These are phyloP conservation scores for Hygrophorus russula DNA, from an alignment of 768 basidiomycete genomes.

Conservation along the genomic window DNA sequence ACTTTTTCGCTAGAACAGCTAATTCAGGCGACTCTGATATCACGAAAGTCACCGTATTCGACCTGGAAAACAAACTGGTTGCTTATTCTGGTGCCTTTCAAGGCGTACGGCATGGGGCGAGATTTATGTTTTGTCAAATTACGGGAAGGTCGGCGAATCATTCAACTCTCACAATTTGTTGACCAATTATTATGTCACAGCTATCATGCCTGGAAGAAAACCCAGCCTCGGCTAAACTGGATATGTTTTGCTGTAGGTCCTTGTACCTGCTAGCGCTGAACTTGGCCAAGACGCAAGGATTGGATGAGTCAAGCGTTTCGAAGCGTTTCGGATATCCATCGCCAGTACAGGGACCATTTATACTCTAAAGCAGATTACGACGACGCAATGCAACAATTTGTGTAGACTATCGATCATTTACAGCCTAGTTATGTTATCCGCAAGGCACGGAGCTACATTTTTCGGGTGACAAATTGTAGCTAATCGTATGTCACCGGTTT, in stretches of 20 bases:
- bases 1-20: slow-evolving; percentile 45
- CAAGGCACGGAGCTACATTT: slow-evolving; percentile 44
- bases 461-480: neutral
- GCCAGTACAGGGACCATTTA: slow-evolving; percentile 84
- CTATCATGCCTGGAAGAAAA: slow-evolving; percentile 64
- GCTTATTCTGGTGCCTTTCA: slow-evolving; percentile 77
- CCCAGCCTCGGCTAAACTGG: slow-evolving; percentile 74
- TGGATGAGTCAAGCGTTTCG: slow-evolving; percentile 59
- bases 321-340: slow-evolving; percentile 83
- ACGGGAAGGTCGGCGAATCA: slow-evolving; percentile 50
- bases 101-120: slow-evolving; percentile 80
- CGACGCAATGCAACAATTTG: slow-evolving; percentile 84
- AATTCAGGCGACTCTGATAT: slow-evolving; percentile 45
- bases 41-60: slow-evolving; percentile 76
- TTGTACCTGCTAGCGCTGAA: slow-evolving; percentile 73
- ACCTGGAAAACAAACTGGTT: slow-evolving; percentile 85
- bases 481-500: slow-evolving; percentile 41
- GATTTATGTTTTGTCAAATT: slow-evolving; percentile 68
- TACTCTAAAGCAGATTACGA: slow-evolving; percentile 90
- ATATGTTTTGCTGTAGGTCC: slow-evolving; percentile 71
- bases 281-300: slow-evolving; percentile 68
- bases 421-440: slow-evolving; percentile 95
- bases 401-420: slow-evolving; percentile 80
- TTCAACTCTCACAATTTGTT: neutral
- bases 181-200: slow-evolving; percentile 20